Evolutionary conservation across 176 grass and related monocot genomes (phyloP).

Genomic region (Areca catechu): DNA sequence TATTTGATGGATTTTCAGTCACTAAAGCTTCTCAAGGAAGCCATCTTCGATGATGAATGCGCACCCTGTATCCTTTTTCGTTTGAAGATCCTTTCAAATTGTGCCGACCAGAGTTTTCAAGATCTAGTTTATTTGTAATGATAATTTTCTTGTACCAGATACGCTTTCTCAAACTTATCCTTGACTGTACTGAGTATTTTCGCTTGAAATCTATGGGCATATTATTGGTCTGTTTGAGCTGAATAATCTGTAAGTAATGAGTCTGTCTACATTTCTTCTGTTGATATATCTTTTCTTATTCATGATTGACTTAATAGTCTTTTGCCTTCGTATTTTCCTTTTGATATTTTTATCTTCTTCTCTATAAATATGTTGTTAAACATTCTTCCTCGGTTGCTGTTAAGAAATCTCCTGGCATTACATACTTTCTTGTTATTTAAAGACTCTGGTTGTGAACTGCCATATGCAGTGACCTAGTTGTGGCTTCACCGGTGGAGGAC

Average conservation of each 20-base stretch:
- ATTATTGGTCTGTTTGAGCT: constrained; percentile 99
- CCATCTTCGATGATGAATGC: constrained; percentile 73
- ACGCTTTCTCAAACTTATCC: constrained; percentile 12
- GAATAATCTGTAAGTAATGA: constrained; percentile 94
- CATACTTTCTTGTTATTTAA: no score
- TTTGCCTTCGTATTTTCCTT: constrained; percentile 8
- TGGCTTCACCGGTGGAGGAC: constrained; percentile 85
- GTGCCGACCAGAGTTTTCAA: no score
- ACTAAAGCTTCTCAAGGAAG: constrained; percentile 80
- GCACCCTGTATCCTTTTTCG: constrained; percentile 76
- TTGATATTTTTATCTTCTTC: not conserved
- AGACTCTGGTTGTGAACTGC: not conserved
- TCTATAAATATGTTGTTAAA: not conserved
- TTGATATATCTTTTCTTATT: constrained; percentile 11
- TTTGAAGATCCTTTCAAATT: not conserved
- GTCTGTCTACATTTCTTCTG: not conserved
- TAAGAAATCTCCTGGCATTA: no score
- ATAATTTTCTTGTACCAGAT: no score
- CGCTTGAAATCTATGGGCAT: constrained; percentile 81
- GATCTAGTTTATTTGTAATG: no score
- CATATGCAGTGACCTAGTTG: constrained; percentile 73
- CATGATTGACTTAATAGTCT: not conserved
- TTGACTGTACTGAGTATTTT: constrained; percentile 82
- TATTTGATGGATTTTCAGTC: constrained; percentile 47
- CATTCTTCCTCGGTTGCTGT: no score